Evolutionary conservation across 2,329 filamentous ascomycete genomes (phyloP).

Genomic region (Ophiostoma populinum): DNA sequence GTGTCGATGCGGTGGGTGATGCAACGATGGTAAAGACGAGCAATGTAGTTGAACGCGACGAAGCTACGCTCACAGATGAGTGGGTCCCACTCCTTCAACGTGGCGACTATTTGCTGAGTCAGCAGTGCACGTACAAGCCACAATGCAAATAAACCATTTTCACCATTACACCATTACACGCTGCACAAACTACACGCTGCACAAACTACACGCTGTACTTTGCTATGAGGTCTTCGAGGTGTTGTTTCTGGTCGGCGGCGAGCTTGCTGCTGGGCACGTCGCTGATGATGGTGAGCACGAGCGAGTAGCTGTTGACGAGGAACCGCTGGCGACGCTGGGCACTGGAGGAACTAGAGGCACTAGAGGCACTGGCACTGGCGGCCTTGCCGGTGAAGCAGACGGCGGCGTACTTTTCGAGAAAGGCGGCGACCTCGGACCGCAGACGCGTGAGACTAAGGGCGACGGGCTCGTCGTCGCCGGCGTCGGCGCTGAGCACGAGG

Average conservation of each 20-base stretch:
- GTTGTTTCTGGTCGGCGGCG: conserved; percentile 53
- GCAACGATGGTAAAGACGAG: no score
- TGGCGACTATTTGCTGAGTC: no score
- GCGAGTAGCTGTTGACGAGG: conserved; percentile 86
- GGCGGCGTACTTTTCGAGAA: conserved; percentile 62
- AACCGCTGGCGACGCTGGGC: conserved; percentile 80
- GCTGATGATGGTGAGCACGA: conserved; percentile 83
- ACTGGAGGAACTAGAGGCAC: background rate
- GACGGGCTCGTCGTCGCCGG: conserved; percentile 87
- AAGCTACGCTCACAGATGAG: no score
- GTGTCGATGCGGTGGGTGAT: no score
- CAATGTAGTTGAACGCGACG: no score
- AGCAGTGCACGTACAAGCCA: no score
- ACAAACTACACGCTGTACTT: conserved; percentile 26
- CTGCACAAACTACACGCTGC: no score
- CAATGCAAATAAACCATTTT: no score
- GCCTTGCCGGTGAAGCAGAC: conserved; percentile 45
- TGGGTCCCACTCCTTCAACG: no score
- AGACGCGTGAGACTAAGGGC: conserved; percentile 63
- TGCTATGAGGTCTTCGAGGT: conserved; percentile 52
- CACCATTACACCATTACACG: no score
- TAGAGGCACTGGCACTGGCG: conserved; percentile 19
- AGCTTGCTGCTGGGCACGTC: conserved; percentile 45
- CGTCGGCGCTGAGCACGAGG: conserved; percentile 67
- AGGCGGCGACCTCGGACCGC: conserved; percentile 65